A percentile compares a stretch with the other conserved stretches of the same genome.
phyloP scores from a whole-genome alignment of 345 rosid species.

The Luvunga scandens region DNA sequence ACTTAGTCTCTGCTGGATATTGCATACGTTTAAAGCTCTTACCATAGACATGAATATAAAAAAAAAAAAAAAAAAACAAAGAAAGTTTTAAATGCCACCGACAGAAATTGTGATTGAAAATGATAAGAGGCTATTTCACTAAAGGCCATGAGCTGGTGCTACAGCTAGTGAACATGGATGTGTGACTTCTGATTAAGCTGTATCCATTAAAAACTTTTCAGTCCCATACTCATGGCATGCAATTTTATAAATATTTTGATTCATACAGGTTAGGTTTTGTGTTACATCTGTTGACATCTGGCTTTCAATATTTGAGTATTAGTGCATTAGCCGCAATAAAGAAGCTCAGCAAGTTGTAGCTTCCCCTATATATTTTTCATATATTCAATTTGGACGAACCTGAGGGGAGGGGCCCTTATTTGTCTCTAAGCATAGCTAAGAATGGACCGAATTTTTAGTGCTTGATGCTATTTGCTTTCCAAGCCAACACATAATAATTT shows the following conservation, averaged over 20 bases:
- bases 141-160: neutral
- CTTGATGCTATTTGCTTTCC: conserved; percentile 1
- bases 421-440: conserved; percentile 5
- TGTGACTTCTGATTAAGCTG: neutral
- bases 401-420: neutral
- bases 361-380: neutral
- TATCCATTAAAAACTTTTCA: neutral
- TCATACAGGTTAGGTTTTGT: neutral
- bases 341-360: neutral
- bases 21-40: neutral
- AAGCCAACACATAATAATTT: neutral
- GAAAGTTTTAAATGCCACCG: conserved; percentile 11
- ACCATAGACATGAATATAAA: too few species aligned
- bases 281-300: neutral
- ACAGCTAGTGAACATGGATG: neutral
- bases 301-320: neutral
- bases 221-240: too few species aligned
- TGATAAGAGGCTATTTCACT: neutral
- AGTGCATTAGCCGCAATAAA: neutral
- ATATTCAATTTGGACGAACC: neutral
- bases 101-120: conserved; percentile 1
- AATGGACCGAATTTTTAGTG: conserved; percentile 28
- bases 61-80: neutral
- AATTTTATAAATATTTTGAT: neutral
- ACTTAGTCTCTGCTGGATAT: neutral